Evolutionary conservation across 805 yeast genomes (phyloP).

Genomic region (Metschnikowia picachoensis): DNA sequence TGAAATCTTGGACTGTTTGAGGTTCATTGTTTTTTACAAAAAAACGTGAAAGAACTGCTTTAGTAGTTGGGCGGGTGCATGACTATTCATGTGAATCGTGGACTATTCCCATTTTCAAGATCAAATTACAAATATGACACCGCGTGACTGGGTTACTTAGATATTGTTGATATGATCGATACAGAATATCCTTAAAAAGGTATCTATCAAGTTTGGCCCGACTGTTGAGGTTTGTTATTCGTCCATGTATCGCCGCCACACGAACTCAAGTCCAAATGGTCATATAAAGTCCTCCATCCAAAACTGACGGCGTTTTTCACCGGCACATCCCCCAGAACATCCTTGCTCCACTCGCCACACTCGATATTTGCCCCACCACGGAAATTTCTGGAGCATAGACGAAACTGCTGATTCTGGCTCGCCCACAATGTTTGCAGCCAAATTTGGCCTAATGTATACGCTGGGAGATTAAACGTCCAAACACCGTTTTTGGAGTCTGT

Average conservation of each 20-base stretch:
- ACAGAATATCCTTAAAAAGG: too few relatives aligned
- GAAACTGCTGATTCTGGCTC: conserved; percentile 4
- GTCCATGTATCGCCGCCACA: conserved; percentile 1
- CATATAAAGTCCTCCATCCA: conserved; percentile 1
- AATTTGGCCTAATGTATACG: conserved; percentile 1
- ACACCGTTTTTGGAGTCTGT: not conserved
- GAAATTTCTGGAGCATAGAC: not conserved
- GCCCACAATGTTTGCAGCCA: conserved; percentile 1
- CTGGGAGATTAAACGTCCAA: not conserved
- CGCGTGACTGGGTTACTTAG: too few relatives aligned
- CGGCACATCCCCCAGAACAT: not conserved
- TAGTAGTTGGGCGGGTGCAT: too few relatives aligned
- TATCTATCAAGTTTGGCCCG: not conserved
- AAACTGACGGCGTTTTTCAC: not conserved
- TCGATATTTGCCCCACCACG: not conserved
- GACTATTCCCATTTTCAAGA: too few relatives aligned
- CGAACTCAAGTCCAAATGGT: not conserved
- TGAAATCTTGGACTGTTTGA: not conserved
- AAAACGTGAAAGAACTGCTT: too few relatives aligned
- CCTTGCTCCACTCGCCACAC: conserved; percentile 5
- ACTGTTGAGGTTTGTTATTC: not conserved
- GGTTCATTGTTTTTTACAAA: fast-evolving
- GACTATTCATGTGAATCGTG: too few relatives aligned
- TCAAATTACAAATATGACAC: too few relatives aligned
- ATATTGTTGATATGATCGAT: too few relatives aligned